A percentile compares a stretch with the other conserved stretches of the same genome.
Evolutionary conservation across 164 flowering plant genomes (phyloP).

Genomic region (Vitis riparia): DNA sequence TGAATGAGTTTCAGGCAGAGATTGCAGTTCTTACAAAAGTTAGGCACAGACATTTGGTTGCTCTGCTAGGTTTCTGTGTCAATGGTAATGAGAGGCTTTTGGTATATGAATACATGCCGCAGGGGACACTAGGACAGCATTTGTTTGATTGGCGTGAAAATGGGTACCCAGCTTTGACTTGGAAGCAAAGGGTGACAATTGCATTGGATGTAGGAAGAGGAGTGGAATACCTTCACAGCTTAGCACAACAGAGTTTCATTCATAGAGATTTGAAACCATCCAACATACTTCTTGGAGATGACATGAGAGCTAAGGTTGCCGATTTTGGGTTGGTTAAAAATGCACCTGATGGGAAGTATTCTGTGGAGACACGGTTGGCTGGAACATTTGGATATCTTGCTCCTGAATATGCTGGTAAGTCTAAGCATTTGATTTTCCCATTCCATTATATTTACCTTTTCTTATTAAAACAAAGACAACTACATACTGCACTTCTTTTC

Average conservation of each 20-base stretch:
- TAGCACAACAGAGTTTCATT: conserved; percentile 59
- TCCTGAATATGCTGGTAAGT: conserved; percentile 18
- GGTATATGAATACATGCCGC: conserved; percentile 66
- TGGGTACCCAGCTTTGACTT: conserved; percentile 38
- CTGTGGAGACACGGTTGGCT: conserved; percentile 29
- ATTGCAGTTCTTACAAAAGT: conserved; percentile 59
- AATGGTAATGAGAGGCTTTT: conserved; percentile 51
- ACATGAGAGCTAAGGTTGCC: conserved; percentile 43
- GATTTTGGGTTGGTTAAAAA: conserved; percentile 45
- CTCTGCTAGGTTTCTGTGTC: conserved; percentile 49
- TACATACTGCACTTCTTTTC: too few relatives aligned
- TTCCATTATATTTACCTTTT: not conserved
- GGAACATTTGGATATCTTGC: conserved; percentile 23
- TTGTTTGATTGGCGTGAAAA: conserved; percentile 46
- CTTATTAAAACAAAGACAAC: too few relatives aligned
- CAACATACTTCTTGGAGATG: conserved; percentile 44
- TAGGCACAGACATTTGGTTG: conserved; percentile 59
- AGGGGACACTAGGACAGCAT: conserved; percentile 47
- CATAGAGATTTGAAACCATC: conserved; percentile 54
- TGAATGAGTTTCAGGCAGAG: conserved; percentile 62
- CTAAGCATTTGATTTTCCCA: not conserved
- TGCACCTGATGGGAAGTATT: conserved; percentile 42
- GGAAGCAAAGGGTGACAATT: conserved; percentile 55
- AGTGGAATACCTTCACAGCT: conserved; percentile 58
- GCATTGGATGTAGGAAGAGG: conserved; percentile 61